Percentiles rank a stretch among this genome's conserved stretches.
Conservation (phyloP, 805 yeast genomes). For the Wickerhamomyces kurtzmanii region DNA sequence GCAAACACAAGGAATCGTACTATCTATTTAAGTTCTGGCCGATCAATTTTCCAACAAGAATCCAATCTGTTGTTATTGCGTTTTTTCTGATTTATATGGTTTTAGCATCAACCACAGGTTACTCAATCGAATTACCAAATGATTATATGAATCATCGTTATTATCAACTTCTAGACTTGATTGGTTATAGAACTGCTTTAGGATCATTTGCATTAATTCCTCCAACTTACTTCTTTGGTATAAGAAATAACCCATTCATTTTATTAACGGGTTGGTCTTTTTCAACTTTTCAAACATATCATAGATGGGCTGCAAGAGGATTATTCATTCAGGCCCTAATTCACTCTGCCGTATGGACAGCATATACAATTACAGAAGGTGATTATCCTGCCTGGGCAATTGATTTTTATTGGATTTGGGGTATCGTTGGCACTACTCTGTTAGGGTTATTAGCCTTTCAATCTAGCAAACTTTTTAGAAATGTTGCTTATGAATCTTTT, state of each 20-base stretch:
- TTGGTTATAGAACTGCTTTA: slow-evolving; percentile 47
- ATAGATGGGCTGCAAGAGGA: slow-evolving; percentile 55
- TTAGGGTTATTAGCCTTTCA: slow-evolving; percentile 36
- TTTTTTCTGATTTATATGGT: slow-evolving; percentile 21
- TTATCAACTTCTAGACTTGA: slow-evolving; percentile 22
- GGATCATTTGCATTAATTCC: slow-evolving; percentile 47
- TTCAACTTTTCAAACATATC: slow-evolving; percentile 51
- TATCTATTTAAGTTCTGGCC: slow-evolving; percentile 15
- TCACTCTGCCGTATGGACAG: slow-evolving; percentile 51
- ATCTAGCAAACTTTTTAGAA: slow-evolving; percentile 41
- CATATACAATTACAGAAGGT: slow-evolving; percentile 29
- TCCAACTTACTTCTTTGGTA: slow-evolving; percentile 51
- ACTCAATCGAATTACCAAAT: slow-evolving; percentile 25
- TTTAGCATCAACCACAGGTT: slow-evolving; percentile 24
- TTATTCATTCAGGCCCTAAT: slow-evolving; percentile 37
- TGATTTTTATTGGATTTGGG: slow-evolving; percentile 38
- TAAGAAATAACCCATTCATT: slow-evolving; percentile 62
- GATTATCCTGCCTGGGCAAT: slow-evolving; percentile 29
- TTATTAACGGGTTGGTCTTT: slow-evolving; percentile 52
- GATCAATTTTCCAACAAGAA: slow-evolving; percentile 19
- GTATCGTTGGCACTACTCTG: slow-evolving; percentile 35
- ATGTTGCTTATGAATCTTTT: slow-evolving; percentile 49
- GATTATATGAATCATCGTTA: slow-evolving; percentile 22
- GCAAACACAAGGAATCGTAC: slow-evolving; percentile 12
- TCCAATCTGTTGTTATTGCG: slow-evolving; percentile 20